Base-by-base conservation (phyloP, 768 basidiomycete species). In the Daedalea quercina region DNA sequence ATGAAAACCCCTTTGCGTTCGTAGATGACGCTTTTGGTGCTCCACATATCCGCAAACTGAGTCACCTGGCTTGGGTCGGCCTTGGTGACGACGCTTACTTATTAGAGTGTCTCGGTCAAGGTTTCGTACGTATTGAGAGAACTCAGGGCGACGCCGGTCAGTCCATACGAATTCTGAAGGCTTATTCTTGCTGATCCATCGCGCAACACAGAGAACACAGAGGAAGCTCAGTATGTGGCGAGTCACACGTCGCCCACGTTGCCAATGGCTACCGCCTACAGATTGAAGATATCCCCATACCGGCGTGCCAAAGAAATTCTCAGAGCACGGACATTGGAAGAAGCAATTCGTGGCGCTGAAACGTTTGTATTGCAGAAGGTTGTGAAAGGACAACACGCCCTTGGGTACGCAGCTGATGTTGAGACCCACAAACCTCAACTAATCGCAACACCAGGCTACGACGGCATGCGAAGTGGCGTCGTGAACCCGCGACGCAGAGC, bases 11-110 rank as follows among this genome's bases (percentile, higher is more conserved):
- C 0, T 87, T 90, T 54, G 70, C 76, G 9, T 67, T 87, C 44
- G 72, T 78, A 4, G 68, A 75, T 26, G 60, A 74, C 33, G 73
- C 71, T 20, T 77, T 77, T 2, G 80, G 79, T 12, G 72, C 63
- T 13, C 78, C 84, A 12, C 78, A 84, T 58, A 71, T 88, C 17
- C 56, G 67, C 19, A 66, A 65, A 22, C 53, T 87, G 37, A 91
- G 82, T 57, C 67, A 61, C 19, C 74, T 79, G 57, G 80, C 87
- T 4, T 93, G 93, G 93, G 85, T 95, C 8, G 80, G 81, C 2
- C 90, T 88, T 60, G 89, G 91, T 7, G 71, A 74, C 3, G 76
- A 82, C 33, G 66, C 80, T 15, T 88, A 85, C 65, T 78, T 94
- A 8, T 72, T 94, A 1, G 87, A 90, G 62, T 83, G 84, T 56